Percentiles rank a stretch among this genome's conserved stretches.
Conservation (phyloP, 352 stramenopile genomes). For the Globisporangium paroecandrum region DNA sequence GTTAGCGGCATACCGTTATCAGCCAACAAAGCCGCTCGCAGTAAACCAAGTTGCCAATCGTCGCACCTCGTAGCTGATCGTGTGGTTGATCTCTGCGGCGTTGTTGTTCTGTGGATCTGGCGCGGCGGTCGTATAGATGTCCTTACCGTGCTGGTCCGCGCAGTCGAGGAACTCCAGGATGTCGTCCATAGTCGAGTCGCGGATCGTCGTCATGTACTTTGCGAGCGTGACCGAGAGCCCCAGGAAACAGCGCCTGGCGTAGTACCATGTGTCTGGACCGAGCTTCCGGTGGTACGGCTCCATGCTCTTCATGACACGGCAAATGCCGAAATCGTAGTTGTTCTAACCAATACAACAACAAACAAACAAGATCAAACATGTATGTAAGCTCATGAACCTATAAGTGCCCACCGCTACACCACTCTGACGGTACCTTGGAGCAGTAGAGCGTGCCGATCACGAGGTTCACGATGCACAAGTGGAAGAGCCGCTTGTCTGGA, state of each 20-base stretch:
- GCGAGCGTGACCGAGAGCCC: constrained; percentile 90
- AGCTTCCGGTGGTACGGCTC: constrained; percentile 96
- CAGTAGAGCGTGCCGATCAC: constrained; percentile 98
- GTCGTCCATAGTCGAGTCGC: constrained; percentile 92
- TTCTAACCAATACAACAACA: constrained; percentile 32
- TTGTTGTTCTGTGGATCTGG: constrained; percentile 25
- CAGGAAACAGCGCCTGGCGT: constrained; percentile 95
- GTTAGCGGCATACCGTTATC: neutral
- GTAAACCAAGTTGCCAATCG: neutral
- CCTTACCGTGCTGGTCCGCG: constrained; percentile 89
- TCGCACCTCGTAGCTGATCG: constrained; percentile 89
- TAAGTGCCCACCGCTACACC: neutral
- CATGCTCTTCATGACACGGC: constrained; percentile 93
- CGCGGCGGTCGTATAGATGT: constrained; percentile 86
- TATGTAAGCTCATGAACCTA: neutral
- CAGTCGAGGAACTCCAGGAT: constrained; percentile 93
- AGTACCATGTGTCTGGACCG: constrained; percentile 94
- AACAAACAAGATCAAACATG: neutral
- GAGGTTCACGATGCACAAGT: constrained; percentile 98
- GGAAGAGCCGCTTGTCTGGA: constrained; percentile 88
- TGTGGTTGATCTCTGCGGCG: constrained; percentile 60
- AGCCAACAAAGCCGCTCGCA: neutral
- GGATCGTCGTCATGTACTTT: constrained; percentile 95
- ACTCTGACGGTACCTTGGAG: constrained; percentile 69
- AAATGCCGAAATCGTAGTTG: constrained; percentile 97